phyloP scores from a whole-genome alignment of 352 stramenopile species.

The Pythium utonaiense region DNA sequence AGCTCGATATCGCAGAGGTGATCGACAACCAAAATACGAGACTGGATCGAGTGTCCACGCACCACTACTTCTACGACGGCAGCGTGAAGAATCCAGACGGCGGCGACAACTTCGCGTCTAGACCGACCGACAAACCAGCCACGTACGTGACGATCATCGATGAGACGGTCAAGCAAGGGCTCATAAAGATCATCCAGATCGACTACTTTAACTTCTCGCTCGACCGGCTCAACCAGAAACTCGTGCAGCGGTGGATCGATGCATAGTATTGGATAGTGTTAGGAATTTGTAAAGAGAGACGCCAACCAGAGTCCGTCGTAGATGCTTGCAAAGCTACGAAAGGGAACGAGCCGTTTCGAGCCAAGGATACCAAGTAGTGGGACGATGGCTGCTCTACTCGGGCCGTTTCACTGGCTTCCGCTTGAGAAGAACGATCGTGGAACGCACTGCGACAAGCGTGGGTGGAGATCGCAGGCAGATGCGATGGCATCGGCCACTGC shows the following conservation, averaged over 20 bases:
- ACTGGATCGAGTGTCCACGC: conserved; percentile 40
- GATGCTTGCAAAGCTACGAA: too few relatives aligned
- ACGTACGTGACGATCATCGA: conserved; percentile 69
- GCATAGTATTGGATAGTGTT: not conserved
- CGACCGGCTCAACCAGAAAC: not conserved
- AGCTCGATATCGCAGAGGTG: conserved; percentile 68
- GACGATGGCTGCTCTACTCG: not conserved
- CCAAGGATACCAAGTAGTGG: not conserved
- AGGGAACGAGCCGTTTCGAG: too few relatives aligned
- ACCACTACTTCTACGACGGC: conserved; percentile 71
- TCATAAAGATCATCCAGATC: conserved; percentile 67
- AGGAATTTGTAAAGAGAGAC: too few relatives aligned
- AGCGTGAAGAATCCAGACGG: conserved; percentile 19
- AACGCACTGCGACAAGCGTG: not conserved
- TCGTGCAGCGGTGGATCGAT: conserved; percentile 19
- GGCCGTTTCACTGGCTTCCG: not conserved
- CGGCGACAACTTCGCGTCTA: conserved; percentile 50
- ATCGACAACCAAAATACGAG: conserved; percentile 37
- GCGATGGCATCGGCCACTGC: not conserved
- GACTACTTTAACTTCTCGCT: conserved; percentile 43
- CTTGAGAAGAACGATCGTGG: not conserved
- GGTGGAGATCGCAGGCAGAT: not conserved
- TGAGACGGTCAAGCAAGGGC: conserved; percentile 27
- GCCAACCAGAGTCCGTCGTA: too few relatives aligned
- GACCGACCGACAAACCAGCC: conserved; percentile 27